Percentiles rank a stretch among this genome's conserved stretches.
These are phyloP conservation scores for Plasmodium ovale DNA, from an alignment of 169 alveolate species.

Conservation along the genomic window DNA sequence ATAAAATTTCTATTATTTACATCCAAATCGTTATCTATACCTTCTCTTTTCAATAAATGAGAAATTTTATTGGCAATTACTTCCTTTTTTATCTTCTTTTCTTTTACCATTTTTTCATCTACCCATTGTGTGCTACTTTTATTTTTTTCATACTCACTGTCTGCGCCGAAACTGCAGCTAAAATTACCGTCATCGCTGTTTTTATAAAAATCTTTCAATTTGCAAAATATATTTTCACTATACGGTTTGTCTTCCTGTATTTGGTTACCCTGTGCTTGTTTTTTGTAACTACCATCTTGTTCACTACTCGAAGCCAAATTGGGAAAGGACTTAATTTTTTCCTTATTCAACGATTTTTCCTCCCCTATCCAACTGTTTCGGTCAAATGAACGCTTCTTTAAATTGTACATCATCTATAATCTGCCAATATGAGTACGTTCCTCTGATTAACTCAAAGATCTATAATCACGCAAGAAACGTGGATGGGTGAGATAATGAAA, in stretches of 20 bases:
- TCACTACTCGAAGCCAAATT: constrained; percentile 3
- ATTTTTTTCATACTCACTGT: not conserved
- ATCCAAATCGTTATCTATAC: not conserved
- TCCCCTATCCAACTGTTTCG: not conserved
- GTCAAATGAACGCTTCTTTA: constrained; percentile 29
- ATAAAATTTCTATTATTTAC: not conserved
- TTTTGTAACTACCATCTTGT: constrained; percentile 1
- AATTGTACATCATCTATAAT: not conserved
- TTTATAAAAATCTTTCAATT: constrained; percentile 55
- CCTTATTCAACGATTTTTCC: not conserved
- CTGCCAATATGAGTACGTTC: not conserved
- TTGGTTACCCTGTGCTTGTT: constrained; percentile 10
- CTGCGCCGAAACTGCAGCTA: not conserved
- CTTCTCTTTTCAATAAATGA: not conserved
- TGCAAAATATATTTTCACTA: constrained; percentile 10
- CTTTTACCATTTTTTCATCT: not conserved
- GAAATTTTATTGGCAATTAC: not conserved
- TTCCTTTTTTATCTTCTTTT: not conserved
- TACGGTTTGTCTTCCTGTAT: not conserved
- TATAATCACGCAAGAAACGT: not conserved
- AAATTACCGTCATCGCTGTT: not conserved
- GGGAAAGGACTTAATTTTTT: constrained; percentile 1
- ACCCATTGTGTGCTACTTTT: not conserved
- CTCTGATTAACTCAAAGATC: not conserved
- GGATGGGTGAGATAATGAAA: not conserved